A percentile compares a stretch with the other conserved stretches of the same genome.
These are phyloP conservation scores for Xylaria sp. DNA, from an alignment of 2,329 filamentous ascomycete species.

Conservation along the genomic window DNA sequence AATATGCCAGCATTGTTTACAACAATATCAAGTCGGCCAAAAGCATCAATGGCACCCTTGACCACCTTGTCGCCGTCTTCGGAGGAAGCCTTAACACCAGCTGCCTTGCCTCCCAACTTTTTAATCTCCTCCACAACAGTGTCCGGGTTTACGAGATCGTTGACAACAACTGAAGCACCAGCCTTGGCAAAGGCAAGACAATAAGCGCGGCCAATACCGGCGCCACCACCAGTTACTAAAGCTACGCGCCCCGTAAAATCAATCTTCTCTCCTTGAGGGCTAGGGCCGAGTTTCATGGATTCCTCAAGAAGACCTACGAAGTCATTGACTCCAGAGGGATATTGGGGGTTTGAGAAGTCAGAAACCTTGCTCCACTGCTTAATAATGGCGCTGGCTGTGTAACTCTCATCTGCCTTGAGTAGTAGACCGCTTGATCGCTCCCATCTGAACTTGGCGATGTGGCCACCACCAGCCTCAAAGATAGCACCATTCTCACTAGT, in stretches of 20 bases:
- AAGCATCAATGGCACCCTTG: slow-evolving; percentile 92
- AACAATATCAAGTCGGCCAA: slow-evolving; percentile 91
- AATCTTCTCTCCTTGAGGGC: slow-evolving; percentile 76
- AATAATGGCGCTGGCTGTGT: slow-evolving; percentile 88
- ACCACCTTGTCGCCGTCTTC: slow-evolving; percentile 92
- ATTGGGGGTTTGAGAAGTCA: slow-evolving; percentile 85
- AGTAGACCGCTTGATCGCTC: slow-evolving; percentile 90
- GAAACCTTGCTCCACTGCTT: slow-evolving; percentile 89
- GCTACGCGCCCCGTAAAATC: slow-evolving; percentile 88
- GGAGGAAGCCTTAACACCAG: slow-evolving; percentile 91
- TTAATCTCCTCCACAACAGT: slow-evolving; percentile 91
- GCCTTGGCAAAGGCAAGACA: slow-evolving; percentile 86
- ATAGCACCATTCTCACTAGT: slow-evolving; percentile 85
- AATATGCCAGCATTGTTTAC: slow-evolving; percentile 99
- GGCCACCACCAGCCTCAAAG: slow-evolving; percentile 93
- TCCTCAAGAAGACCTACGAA: slow-evolving; percentile 88
- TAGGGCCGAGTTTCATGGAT: slow-evolving; percentile 79
- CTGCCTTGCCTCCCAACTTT: slow-evolving; percentile 87
- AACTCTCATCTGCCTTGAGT: slow-evolving; percentile 85
- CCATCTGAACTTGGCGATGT: slow-evolving; percentile 94
- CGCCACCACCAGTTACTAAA: slow-evolving; percentile 87
- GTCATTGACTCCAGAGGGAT: slow-evolving; percentile 87
- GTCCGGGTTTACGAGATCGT: slow-evolving; percentile 94
- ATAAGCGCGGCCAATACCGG: slow-evolving; percentile 91
- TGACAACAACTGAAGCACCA: slow-evolving; percentile 88